Base-by-base conservation (phyloP, 805 yeast genomes). In the Sungouiella blattae region DNA sequence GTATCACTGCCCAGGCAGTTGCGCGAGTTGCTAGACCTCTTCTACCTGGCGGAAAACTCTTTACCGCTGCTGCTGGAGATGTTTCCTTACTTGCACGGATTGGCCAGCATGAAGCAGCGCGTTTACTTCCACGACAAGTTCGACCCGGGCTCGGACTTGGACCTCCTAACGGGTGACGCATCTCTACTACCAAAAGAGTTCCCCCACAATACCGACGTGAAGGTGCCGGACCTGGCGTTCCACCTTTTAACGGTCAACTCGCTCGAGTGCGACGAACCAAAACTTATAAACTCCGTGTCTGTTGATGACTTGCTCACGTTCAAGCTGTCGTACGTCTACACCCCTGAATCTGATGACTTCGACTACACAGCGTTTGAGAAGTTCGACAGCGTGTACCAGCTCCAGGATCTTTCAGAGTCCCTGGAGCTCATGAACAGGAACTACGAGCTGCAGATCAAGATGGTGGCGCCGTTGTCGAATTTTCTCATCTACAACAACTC, bases 41-140 rank as follows among this genome's bases (percentile, higher is more conserved):
- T 47, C 30, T 49, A 53, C 34, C 40, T 44, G 18, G 16, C 5
- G 15, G 41, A 40, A 8, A 49, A 47, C 21, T 28, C 37, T 9
- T 27, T 43, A 17, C 49, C 55, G 1, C 30, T 37, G 6, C 26
- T 37, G 6, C 26, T 13, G 4, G 41, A 40, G 6, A 36, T 62
- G 44, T 62, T 64, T 36, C 69, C 69, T 2, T 62, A 55, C 39
- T 50, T 64, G 28, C 67, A 62, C 43, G 67, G 67, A 1, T 43
- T 62, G 23, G 46, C 45, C 29, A 50, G 46, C 28, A 26, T 43
- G 9, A 41, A 46, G 32, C 68, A 59, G 35, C 46, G 63, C 17
- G 50, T 53, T 9, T 63, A 57, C 36, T 58, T 52, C 35, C 46
- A 47, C 30, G 47, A 46, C 4, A n/a, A 43, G 13, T 50, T 49